phyloP scores from a whole-genome alignment of 192 early-diverging fungal genomes.

The Rhizophlyctis rosea region DNA sequence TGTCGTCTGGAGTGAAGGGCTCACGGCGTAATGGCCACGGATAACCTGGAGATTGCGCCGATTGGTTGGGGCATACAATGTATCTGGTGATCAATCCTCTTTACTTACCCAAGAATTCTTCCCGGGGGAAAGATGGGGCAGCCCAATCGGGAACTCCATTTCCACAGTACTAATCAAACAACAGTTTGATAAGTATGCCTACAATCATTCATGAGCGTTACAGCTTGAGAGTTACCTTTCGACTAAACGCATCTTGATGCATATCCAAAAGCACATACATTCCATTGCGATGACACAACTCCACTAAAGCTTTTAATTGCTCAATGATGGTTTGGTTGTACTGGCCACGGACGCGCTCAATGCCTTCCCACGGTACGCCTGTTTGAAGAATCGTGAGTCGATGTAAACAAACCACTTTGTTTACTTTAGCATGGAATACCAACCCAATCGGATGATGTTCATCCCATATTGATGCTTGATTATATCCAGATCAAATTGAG shows the following conservation, averaged over 20 bases:
- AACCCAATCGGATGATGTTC: background rate
- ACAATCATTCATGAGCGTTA: no score
- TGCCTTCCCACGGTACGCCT: background rate
- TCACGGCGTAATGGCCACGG: background rate
- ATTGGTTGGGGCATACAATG: no score
- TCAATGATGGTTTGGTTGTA: background rate
- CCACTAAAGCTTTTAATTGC: background rate
- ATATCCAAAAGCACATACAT: background rate
- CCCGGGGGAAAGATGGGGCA: background rate
- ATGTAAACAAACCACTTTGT: background rate
- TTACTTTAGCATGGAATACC: background rate
- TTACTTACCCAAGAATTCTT: background rate
- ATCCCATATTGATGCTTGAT: background rate
- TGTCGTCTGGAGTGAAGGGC: background rate
- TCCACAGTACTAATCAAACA: background rate
- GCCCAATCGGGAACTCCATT: background rate
- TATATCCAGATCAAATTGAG: background rate
- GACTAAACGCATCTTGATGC: background rate
- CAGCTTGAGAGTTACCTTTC: no score
- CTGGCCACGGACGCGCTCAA: background rate
- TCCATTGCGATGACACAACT: background rate
- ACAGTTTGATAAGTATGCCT: no score
- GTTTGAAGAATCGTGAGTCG: no score
- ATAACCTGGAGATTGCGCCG: no score
- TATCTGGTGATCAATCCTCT: background rate